A percentile compares a stretch with the other conserved stretches of the same genome.
Evolutionary conservation across 345 rosid genomes (phyloP).

Genomic region (Sonneratia alba): DNA sequence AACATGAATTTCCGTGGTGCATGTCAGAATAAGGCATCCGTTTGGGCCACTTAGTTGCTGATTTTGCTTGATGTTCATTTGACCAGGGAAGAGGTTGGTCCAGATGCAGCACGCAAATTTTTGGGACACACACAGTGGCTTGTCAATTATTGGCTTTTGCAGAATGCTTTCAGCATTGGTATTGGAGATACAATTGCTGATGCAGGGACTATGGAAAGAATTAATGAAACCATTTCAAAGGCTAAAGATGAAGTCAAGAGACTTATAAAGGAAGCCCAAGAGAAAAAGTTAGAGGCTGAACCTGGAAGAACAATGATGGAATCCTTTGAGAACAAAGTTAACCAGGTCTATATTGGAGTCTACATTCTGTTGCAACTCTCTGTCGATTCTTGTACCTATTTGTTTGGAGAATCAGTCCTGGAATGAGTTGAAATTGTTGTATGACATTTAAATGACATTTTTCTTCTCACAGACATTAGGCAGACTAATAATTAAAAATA

Average conservation of each 20-base stretch:
- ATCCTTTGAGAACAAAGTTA: constrained; percentile 93
- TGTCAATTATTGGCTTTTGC: constrained; percentile 97
- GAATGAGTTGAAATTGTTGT: neutral
- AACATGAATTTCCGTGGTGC: neutral
- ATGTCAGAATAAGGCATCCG: too few species aligned
- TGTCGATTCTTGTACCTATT: neutral
- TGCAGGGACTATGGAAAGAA: constrained; percentile 84
- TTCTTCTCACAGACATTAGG: neutral
- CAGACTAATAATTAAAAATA: neutral
- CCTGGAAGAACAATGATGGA: constrained; percentile 97
- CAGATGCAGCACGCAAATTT: constrained; percentile 98
- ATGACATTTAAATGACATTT: neutral
- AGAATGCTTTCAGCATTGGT: constrained; percentile 89
- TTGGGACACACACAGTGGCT: constrained; percentile 99
- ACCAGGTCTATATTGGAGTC: constrained; percentile 43
- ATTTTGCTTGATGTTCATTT: constrained; percentile 5
- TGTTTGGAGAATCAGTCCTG: neutral
- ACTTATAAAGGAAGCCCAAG: constrained; percentile 58
- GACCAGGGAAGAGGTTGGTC: constrained; percentile 97
- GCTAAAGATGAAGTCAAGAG: constrained; percentile 83
- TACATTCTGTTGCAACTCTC: neutral
- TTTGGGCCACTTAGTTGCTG: neutral
- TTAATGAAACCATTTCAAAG: constrained; percentile 69
- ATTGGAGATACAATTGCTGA: constrained; percentile 99
- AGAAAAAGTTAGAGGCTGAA: constrained; percentile 75